Evolutionary conservation across 371 early-diverging fungal genomes (phyloP), one percentile per base, ranked within the genome.

Genomic region (Mucor lusitanicus): DNA sequence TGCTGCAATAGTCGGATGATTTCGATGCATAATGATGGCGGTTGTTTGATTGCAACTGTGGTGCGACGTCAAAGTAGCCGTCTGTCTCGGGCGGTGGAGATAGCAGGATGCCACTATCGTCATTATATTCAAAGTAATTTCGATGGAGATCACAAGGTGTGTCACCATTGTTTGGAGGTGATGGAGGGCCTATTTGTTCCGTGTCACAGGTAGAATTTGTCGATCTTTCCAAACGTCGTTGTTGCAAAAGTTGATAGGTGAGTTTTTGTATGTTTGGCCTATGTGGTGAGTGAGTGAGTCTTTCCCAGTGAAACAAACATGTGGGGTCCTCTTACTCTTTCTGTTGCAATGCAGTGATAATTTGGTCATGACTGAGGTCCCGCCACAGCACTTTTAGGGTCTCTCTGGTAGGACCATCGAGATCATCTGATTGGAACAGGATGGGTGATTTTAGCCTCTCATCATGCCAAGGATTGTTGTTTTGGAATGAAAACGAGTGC

Each of bases 301-400:
- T 11, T 13, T 5, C 13, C 37, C 6, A 4, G 64, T 59, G 48
- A 39, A 59, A 58, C 27, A 40, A 59, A 40, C 37, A 37, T 61
- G n/a, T 25, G 23, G 6, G n/a, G 12, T 21, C 6, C n/a, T 60
- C n/a, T 60, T 72, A 78, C 78, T 48, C 64, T 15, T 61, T 59
- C 23, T 64, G 55, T 58, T 56, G 65, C 13, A 79, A 57, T 19
- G 76, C 74, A 37, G 66, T 39, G 9, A 72, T 33, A 25, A 79
- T 75, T 9, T 76, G 64, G 42, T 80, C 74, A 32, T 63, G 66
- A 39, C 56, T 68, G 42, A 71, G 55, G 33, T 74, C 72, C 37
- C 76, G 69, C 82, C 82, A 81, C 33, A 81, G 59, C 3, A 81
- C 73, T 56, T 77, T 77, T 55, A 81, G 69, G 3, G 82, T 81